Evolutionary conservation across 495 filamentous ascomycete genomes (phyloP).

Genomic region (Penicillium maclennaniae): DNA sequence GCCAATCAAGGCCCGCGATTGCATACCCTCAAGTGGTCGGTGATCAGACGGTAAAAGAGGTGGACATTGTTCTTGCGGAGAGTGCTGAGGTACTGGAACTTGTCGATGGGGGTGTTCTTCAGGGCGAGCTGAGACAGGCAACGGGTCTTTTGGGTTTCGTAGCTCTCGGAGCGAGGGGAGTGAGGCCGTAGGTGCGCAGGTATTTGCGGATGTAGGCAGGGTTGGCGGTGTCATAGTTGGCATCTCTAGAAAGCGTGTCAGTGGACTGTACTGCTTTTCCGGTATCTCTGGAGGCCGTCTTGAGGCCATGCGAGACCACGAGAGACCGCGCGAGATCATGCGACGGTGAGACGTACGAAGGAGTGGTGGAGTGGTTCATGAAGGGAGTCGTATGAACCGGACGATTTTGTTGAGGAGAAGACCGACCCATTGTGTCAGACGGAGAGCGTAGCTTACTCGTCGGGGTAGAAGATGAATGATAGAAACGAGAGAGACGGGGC

Average conservation of each 20-base stretch:
- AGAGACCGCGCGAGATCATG: background rate
- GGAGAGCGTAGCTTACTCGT: conserved; percentile 27
- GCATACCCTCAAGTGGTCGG: conserved; percentile 75
- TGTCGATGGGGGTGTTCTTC: conserved; percentile 80
- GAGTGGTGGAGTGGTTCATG: conserved; percentile 32
- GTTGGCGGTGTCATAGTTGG: conserved; percentile 60
- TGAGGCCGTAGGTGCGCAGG: conserved; percentile 67
- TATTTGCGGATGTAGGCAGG: conserved; percentile 62
- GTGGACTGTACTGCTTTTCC: background rate
- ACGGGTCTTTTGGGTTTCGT: conserved; percentile 64
- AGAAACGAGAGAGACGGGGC: conserved; percentile 20
- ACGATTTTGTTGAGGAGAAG: conserved; percentile 41
- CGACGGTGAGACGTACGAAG: conserved; percentile 31
- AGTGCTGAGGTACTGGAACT: conserved; percentile 87
- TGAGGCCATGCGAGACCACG: background rate
- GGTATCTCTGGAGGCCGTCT: no score
- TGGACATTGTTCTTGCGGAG: conserved; percentile 87
- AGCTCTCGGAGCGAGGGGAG: conserved; percentile 67
- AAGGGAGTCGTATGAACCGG: conserved; percentile 38
- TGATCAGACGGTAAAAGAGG: conserved; percentile 90
- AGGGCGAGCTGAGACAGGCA: conserved; percentile 72
- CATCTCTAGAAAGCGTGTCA: conserved; percentile 26
- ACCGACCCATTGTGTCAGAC: conserved; percentile 40
- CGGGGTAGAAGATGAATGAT: conserved; percentile 20
- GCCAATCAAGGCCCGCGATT: conserved; percentile 6